A percentile compares a stretch with the other conserved stretches of the same genome.
Conservation (phyloP, 352 stramenopile species). For the Blastocystis sp. region DNA sequence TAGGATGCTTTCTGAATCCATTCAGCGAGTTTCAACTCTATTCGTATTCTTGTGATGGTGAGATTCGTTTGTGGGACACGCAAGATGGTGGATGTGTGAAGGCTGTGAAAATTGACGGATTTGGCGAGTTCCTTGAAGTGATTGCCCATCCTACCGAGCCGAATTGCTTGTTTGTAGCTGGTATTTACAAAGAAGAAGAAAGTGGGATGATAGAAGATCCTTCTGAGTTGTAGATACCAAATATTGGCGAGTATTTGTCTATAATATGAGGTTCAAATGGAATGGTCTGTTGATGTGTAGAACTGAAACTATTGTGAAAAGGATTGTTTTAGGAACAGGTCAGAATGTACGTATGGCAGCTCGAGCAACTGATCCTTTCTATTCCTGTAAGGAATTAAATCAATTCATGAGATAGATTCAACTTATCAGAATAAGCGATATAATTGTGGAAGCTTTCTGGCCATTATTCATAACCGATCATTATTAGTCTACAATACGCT, state of each 20-base stretch:
- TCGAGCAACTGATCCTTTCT: not conserved
- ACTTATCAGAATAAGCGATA: not conserved
- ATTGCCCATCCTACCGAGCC: not conserved
- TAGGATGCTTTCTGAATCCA: slow-evolving; percentile 4
- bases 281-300: not conserved
- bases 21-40: slow-evolving; percentile 42
- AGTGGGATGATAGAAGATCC: not conserved
- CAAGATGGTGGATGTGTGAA: slow-evolving; percentile 36
- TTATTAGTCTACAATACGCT: not conserved
- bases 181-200: not conserved
- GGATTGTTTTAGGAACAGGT: not conserved
- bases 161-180: not conserved
- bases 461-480: not conserved
- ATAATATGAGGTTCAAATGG: not conserved
- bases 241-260: not conserved
- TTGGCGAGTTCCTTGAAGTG: not conserved
- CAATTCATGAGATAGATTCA: not conserved
- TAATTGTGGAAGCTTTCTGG: not conserved
- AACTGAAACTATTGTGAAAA: not conserved
- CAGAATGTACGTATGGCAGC: not conserved
- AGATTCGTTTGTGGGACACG: slow-evolving; percentile 48
- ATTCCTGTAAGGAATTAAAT: not conserved
- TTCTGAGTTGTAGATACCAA: not conserved
- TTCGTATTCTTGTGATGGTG: slow-evolving; percentile 11
- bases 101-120: not conserved